These are phyloP conservation scores for Carex pumila DNA, from an alignment of 176 grass and related monocot species.

Conservation along the genomic window DNA sequence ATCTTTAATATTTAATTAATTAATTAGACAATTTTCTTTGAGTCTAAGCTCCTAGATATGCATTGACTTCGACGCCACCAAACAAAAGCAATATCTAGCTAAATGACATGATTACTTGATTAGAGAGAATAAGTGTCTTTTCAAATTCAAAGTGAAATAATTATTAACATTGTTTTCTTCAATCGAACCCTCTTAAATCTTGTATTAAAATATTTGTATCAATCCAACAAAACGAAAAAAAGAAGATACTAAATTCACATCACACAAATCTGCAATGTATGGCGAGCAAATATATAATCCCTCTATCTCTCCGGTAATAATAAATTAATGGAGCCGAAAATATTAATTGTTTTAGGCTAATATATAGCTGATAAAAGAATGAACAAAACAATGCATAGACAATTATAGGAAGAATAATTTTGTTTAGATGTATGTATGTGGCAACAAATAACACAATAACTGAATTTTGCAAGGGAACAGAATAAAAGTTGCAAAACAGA, in stretches of 20 bases:
- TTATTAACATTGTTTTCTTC: not conserved
- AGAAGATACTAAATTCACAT: not conserved
- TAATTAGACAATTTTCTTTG: conserved; percentile 7
- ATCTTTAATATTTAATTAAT: conserved; percentile 2
- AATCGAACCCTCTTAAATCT: not conserved
- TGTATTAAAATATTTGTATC: not conserved
- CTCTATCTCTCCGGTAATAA: not conserved
- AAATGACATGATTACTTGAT: conserved; percentile 36
- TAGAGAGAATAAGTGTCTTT: conserved; percentile 25
- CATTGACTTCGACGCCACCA: conserved; percentile 30
- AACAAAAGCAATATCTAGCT: conserved; percentile 33
- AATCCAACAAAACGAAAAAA: not conserved
- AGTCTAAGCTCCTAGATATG: conserved; percentile 21
- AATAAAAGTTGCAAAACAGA: conserved; percentile 1
- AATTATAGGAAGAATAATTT: not conserved
- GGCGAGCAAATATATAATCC: not conserved
- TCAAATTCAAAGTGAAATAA: not conserved
- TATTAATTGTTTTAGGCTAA: not conserved
- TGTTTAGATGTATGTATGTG: not conserved
- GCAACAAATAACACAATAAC: not conserved
- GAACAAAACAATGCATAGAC: not conserved
- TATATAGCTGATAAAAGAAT: not conserved
- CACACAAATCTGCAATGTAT: not conserved
- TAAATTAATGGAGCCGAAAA: not conserved
- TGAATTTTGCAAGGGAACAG: not conserved